These are phyloP conservation scores for Leccinum rimulosum DNA, from an alignment of 768 basidiomycete species.

Conservation along the genomic window DNA sequence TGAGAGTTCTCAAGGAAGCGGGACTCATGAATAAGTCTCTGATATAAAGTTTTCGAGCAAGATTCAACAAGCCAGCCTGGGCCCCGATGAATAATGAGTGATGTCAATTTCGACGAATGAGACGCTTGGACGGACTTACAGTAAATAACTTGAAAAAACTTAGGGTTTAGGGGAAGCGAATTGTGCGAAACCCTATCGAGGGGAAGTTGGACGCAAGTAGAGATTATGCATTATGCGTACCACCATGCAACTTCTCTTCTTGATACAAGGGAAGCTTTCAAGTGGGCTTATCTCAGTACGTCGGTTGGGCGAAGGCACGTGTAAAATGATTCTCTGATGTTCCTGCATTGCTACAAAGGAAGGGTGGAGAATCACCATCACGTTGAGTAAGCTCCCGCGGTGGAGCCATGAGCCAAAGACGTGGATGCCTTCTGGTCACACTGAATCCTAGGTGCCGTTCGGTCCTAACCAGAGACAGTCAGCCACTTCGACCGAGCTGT, in stretches of 20 bases:
- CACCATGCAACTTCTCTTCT: not conserved
- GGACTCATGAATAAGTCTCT: not conserved
- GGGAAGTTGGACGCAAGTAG: not conserved
- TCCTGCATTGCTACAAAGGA: conserved; percentile 23
- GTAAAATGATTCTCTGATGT: conserved; percentile 17
- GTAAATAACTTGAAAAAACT: not conserved
- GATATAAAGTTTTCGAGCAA: not conserved
- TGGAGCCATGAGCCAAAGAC: conserved; percentile 19
- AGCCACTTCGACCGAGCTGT: not conserved
- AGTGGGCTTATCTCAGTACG: conserved; percentile 5
- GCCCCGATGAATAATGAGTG: not conserved
- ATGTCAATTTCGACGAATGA: not conserved
- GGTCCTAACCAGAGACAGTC: not conserved
- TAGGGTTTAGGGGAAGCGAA: not conserved
- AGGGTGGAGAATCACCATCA: conserved; percentile 27
- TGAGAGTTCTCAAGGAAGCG: conserved; percentile 1
- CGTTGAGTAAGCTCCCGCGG: conserved; percentile 15
- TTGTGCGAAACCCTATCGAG: not conserved
- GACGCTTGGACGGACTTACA: not conserved
- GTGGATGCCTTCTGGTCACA: conserved; percentile 11
- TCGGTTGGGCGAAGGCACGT: conserved; percentile 15
- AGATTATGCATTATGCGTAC: not conserved
- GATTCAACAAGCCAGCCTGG: not conserved
- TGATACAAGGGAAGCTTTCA: conserved; percentile 1
- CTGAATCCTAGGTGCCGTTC: not conserved